A percentile compares a stretch with the other conserved stretches of the same genome.
phyloP scores from a whole-genome alignment of 2,329 filamentous ascomycete species.

The Monilinia aucupariae region DNA sequence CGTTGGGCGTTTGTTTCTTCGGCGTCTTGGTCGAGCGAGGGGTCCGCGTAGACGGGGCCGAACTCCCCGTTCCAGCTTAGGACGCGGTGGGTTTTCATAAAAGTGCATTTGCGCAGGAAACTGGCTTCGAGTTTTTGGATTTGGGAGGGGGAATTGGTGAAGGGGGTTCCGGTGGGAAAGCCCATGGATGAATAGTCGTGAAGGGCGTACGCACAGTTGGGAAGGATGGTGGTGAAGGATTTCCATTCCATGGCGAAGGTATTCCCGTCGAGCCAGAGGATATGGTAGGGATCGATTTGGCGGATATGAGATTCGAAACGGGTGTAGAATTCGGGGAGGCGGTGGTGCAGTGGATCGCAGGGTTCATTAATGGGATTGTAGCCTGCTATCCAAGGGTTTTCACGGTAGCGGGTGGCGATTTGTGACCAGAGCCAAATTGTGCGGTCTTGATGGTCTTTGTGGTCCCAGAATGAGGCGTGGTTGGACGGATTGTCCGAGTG shows the following conservation, averaged over 20 bases:
- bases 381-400: slow-evolving; percentile 37
- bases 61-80: slow-evolving; percentile 50
- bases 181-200: slow-evolving; percentile 51
- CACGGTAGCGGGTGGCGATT: slow-evolving; percentile 40
- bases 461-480: slow-evolving; percentile 43
- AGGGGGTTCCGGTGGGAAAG: slow-evolving; percentile 42
- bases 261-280: slow-evolving; percentile 48
- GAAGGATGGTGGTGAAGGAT: slow-evolving; percentile 40
- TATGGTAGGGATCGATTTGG: slow-evolving; percentile 43
- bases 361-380: slow-evolving; percentile 36
- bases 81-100: slow-evolving; percentile 39
- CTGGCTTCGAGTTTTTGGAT: slow-evolving; percentile 38
- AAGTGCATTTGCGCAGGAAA: slow-evolving; percentile 42
- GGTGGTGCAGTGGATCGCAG: slow-evolving; percentile 35
- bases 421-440: slow-evolving; percentile 42
- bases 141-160: slow-evolving; percentile 41
- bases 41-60: slow-evolving; percentile 40
- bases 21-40: slow-evolving; percentile 32
- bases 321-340: slow-evolving; percentile 40
- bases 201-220: slow-evolving; percentile 47
- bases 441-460: slow-evolving; percentile 44
- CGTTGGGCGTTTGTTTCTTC: slow-evolving; percentile 41
- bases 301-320: slow-evolving; percentile 39
- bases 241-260: slow-evolving; percentile 50
- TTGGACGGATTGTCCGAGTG: slow-evolving; percentile 39